Conservation (phyloP, 2,329 filamentous ascomycete species). For the Apiospora pterosperma region DNA sequence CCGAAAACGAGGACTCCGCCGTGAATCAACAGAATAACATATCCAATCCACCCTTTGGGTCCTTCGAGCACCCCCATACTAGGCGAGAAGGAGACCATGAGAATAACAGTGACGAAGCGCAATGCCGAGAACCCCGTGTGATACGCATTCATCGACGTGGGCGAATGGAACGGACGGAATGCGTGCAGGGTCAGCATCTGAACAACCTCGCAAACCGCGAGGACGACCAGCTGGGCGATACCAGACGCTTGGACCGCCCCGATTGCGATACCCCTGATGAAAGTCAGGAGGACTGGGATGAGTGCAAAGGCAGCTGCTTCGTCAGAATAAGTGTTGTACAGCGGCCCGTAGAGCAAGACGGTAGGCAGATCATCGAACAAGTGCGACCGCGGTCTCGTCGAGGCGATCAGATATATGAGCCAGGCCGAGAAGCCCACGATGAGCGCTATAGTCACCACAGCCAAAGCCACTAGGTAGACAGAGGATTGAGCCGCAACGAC, state of each 20-base stretch:
- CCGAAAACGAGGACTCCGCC: constrained; percentile 82
- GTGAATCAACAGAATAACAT: constrained; percentile 83
- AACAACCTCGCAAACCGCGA: constrained; percentile 93
- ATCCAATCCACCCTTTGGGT: constrained; percentile 91
- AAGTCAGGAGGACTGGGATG: constrained; percentile 79
- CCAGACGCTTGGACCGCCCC: constrained; percentile 91
- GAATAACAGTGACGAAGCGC: constrained; percentile 70
- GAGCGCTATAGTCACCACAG: constrained; percentile 69
- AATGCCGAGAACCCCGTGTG: constrained; percentile 80
- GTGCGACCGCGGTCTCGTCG: constrained; percentile 76
- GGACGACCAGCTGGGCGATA: constrained; percentile 85
- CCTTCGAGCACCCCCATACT: constrained; percentile 75
- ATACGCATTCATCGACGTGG: constrained; percentile 97
- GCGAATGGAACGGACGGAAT: constrained; percentile 83
- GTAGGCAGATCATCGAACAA: constrained; percentile 93
- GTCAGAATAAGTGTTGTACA: constrained; percentile 98
- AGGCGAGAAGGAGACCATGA: constrained; percentile 82
- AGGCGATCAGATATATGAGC: constrained; percentile 77
- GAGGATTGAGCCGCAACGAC: constrained; percentile 69
- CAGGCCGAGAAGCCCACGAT: constrained; percentile 73
- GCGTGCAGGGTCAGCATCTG: constrained; percentile 82
- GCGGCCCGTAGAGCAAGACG: constrained; percentile 81
- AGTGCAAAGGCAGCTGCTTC: constrained; percentile 87
- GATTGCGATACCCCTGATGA: constrained; percentile 84
- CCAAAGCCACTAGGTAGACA: constrained; percentile 68